A percentile compares a stretch with the other conserved stretches of the same genome.
Conservation (phyloP, 441 rosid species). For the Adansonia gregorii region DNA sequence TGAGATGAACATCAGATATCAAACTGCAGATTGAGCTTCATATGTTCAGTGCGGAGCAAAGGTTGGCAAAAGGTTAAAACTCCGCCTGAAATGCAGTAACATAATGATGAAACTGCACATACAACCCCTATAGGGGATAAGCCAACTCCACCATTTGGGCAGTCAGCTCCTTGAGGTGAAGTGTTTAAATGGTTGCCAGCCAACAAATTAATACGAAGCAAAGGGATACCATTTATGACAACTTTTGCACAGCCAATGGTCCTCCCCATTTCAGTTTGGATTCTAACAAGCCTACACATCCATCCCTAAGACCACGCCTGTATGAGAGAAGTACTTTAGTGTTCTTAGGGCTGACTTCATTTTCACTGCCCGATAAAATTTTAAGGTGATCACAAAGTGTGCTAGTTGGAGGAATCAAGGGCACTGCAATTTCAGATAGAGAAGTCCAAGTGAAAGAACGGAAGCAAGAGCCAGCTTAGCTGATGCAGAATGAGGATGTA, state of each 20-base stretch:
- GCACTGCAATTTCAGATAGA: conserved; percentile 74
- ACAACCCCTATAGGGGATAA: conserved; percentile 87
- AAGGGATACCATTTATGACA: conserved; percentile 84
- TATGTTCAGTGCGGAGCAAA: conserved; percentile 60
- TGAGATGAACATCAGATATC: conserved; percentile 74
- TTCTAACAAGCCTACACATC: conserved; percentile 92
- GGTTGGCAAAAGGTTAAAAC: conserved; percentile 75
- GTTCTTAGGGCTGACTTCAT: conserved; percentile 37
- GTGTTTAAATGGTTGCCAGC: conserved; percentile 45
- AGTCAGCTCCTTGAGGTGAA: conserved; percentile 49
- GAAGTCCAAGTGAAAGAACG: conserved; percentile 91
- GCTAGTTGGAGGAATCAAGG: conserved; percentile 89
- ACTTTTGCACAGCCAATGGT: conserved; percentile 80
- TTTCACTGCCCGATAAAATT: conserved; percentile 50
- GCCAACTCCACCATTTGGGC: conserved; percentile 49
- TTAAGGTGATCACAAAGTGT: conserved; percentile 78
- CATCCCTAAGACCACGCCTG: conserved; percentile 94
- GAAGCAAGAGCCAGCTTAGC: conserved; percentile 96
- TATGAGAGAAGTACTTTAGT: conserved; percentile 55
- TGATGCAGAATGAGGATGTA: conserved; percentile 75
- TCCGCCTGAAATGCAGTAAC: conserved; percentile 86
- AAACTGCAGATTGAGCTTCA: conserved; percentile 59
- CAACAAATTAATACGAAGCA: conserved; percentile 73
- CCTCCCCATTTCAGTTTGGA: conserved; percentile 87
- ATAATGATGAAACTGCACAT: conserved; percentile 84